Conservation (phyloP, 1,284 basidiomycete genomes). For the Gymnopus androsaceus region DNA sequence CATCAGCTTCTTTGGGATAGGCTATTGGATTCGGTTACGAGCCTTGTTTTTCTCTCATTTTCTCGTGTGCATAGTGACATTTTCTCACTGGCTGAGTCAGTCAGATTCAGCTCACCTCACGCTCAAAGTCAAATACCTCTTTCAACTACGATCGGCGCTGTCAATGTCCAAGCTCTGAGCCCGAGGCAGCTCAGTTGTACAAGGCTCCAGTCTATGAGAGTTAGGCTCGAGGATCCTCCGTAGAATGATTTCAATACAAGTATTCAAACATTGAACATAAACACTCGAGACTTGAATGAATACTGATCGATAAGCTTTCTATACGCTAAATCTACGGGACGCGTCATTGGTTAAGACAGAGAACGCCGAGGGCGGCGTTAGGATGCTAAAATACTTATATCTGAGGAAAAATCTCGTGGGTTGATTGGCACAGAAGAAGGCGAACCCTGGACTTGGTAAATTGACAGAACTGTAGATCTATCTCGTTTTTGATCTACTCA, state of each 20-base stretch:
- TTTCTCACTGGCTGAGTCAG: no score
- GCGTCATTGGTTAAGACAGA: background rate
- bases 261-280: background rate
- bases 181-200: background rate
- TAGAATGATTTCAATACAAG: background rate
- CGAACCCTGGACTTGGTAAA: background rate
- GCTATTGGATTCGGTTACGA: no score
- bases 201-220: background rate
- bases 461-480: background rate
- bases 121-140: background rate
- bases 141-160: background rate
- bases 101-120: background rate
- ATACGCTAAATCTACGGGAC: background rate
- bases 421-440: background rate
- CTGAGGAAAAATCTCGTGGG: background rate
- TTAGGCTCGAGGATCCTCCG: background rate
- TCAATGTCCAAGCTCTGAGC: background rate
- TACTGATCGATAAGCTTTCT: background rate
- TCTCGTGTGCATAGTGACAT: no score
- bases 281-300: background rate
- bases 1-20: no score
- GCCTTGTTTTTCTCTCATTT: no score
- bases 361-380: background rate
- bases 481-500: background rate
- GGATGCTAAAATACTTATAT: background rate